Conservation (phyloP, 2,329 filamentous ascomycete genomes). For the Alternaria atra region DNA sequence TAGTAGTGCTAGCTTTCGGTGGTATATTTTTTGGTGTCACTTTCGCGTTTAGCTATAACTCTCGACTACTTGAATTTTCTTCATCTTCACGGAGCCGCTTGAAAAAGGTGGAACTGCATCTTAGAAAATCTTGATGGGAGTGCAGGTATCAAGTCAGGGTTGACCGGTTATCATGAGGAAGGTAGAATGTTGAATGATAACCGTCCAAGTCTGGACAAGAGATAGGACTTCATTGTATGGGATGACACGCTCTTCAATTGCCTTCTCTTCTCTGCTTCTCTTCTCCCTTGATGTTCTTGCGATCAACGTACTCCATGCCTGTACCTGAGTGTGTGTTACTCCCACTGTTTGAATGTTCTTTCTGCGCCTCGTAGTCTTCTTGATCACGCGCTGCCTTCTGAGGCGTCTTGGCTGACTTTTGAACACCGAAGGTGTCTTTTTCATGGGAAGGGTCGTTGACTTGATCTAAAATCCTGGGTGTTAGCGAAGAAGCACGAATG, state of each 20-base stretch:
- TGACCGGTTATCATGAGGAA: too few relatives aligned
- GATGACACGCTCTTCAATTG: background rate
- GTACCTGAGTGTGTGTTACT: background rate
- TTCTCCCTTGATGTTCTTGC: background rate
- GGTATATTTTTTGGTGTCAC: too few relatives aligned
- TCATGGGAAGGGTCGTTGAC: background rate
- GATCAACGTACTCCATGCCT: background rate
- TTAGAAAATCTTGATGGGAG: too few relatives aligned
- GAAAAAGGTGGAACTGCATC: too few relatives aligned
- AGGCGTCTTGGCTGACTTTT: background rate
- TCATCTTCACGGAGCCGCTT: too few relatives aligned
- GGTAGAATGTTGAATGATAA: too few relatives aligned
- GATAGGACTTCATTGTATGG: background rate
- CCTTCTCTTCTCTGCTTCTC: background rate
- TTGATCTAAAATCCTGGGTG: background rate
- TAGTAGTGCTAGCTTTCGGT: too few relatives aligned
- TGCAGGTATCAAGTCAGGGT: too few relatives aligned
- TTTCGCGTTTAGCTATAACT: too few relatives aligned
- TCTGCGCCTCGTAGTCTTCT: background rate
- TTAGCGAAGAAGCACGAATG: background rate
- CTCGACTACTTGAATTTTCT: too few relatives aligned
- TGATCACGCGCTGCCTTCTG: background rate
- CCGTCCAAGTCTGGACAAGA: too few relatives aligned
- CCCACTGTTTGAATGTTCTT: constrained; percentile 1
- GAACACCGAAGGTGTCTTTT: background rate